Conservation (phyloP, 2,329 filamentous ascomycete genomes). For the Massarina eburnea region DNA sequence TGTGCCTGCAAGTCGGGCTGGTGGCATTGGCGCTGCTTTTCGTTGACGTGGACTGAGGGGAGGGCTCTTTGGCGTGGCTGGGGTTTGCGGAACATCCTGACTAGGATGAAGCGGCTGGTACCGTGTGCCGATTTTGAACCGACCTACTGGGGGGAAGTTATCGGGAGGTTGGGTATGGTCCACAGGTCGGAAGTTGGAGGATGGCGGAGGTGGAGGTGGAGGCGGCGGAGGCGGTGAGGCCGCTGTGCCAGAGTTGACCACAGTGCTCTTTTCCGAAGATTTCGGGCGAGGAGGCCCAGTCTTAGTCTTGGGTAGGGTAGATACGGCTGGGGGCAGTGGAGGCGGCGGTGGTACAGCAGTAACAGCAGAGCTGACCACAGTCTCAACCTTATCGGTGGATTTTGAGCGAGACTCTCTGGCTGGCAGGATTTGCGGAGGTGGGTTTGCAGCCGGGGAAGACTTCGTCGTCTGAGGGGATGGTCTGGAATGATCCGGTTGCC, state of each 20-base stretch:
- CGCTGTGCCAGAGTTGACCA: not conserved
- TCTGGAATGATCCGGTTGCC: not conserved
- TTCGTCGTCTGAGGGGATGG: slow-evolving; percentile 5
- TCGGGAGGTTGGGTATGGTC: slow-evolving; percentile 21
- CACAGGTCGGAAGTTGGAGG: slow-evolving; percentile 6
- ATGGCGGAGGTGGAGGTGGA: slow-evolving; percentile 1
- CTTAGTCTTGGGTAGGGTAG: not conserved
- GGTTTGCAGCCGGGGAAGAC: not conserved
- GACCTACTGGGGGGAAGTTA: slow-evolving; percentile 22
- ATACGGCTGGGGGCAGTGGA: slow-evolving; percentile 11
- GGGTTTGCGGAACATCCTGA: slow-evolving; percentile 17
- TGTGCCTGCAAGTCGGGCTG: slow-evolving; percentile 17
- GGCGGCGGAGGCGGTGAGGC: not conserved
- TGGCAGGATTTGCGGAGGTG: not conserved
- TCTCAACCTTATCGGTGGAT: too few relatives aligned
- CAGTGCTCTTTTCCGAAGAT: too few relatives aligned
- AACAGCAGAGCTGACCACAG: not conserved
- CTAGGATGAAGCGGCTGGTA: slow-evolving; percentile 24
- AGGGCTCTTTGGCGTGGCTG: slow-evolving; percentile 6
- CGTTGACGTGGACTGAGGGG: slow-evolving; percentile 3
- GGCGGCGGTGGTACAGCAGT: slow-evolving; percentile 3
- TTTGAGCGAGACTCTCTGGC: not conserved
- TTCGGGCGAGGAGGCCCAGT: not conserved
- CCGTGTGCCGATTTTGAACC: slow-evolving; percentile 22
- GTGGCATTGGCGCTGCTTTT: slow-evolving; percentile 14